Base-by-base conservation (phyloP, 2,329 filamentous ascomycete genomes). In the Penicillium vulpinum region DNA sequence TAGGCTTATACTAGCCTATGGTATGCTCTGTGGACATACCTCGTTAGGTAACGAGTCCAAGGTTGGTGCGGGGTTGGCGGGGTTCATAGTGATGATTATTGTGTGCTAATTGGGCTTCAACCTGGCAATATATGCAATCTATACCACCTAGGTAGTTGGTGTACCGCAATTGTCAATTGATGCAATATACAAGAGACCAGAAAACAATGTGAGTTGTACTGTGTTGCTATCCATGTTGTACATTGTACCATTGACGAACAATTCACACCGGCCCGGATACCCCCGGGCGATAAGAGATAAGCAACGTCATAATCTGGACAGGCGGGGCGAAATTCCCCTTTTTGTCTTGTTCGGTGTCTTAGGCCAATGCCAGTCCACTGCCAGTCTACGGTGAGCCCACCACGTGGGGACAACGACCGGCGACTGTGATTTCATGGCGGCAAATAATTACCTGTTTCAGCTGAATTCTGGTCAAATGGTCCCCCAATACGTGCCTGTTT, bases 11-110 rank as follows among this genome's bases (percentile, higher is more conserved):
- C n/a, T 4, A n/a, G 7, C 2, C 16, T 2, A 15, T n/a, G 11
- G 9, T 51, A 41, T 16, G 9, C 15, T 24, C 24, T 29, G 41
- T 39, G 22, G n/a, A 16, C 46, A 36, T 67, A 74, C 72, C 66
- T 75, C 73, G 51, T 74, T 75, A 15, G 73, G 73, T 7, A 75
- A 66, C 41, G 66, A 68, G 60, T 66, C 64, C 36, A 70, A 51
- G 9, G 57, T 59, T n/a, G 36, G 33, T 16, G 58, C 36, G 41
- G 50, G 40, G 33, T 51, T 43, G 26, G 49, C 41, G 45, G 46
- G 35, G n/a, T 51, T 59, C 58, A 66, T 66, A 31, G 31, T 58
- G n/a, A 13, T 16, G 24, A 13, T 36, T 39, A 29, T 22, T n/a
- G 31, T 41, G 4, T 33, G n/a, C 31, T 31, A 35, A 35, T 36